phyloP scores from a whole-genome alignment of 768 basidiomycete genomes.

The Tricholoma matsutake region DNA sequence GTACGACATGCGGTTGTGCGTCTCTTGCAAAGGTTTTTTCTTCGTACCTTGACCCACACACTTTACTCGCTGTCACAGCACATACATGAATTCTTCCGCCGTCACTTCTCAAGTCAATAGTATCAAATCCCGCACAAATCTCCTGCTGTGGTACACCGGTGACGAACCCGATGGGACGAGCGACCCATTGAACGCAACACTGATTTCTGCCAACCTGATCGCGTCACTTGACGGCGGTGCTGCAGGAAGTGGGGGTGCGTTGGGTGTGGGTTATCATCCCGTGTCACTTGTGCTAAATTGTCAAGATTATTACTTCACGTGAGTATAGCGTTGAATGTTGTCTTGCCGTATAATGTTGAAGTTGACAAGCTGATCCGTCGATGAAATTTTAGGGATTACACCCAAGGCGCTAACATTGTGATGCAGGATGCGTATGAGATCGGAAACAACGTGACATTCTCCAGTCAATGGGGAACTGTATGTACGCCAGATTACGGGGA shows the following conservation, averaged over 20 bases:
- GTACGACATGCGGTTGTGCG: conserved; percentile 76
- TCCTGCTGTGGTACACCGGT: conserved; percentile 71
- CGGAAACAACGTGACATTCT: conserved; percentile 63
- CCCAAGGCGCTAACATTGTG: conserved; percentile 64
- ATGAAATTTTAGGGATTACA: conserved; percentile 29
- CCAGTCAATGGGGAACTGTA: conserved; percentile 54
- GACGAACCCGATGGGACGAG: conserved; percentile 71
- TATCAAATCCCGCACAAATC: conserved; percentile 64
- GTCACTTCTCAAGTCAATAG: conserved; percentile 67
- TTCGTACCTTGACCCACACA: not conserved
- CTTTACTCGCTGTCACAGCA: conserved; percentile 29
- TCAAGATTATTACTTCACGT: conserved; percentile 62
- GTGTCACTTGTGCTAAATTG: conserved; percentile 65
- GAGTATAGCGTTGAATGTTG: conserved; percentile 1
- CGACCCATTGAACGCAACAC: conserved; percentile 63
- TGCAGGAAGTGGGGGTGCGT: conserved; percentile 29
- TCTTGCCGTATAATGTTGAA: not conserved
- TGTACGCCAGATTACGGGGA: conserved; percentile 68
- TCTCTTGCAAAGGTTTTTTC: conserved; percentile 2
- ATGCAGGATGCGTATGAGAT: conserved; percentile 66
- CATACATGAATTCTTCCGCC: conserved; percentile 61
- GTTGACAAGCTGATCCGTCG: not conserved
- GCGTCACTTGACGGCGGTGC: conserved; percentile 50
- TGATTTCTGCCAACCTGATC: conserved; percentile 51
- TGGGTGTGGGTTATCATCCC: conserved; percentile 60